Base-by-base conservation (phyloP, 345 rosid species). In the Eutrema heterophyllum region DNA sequence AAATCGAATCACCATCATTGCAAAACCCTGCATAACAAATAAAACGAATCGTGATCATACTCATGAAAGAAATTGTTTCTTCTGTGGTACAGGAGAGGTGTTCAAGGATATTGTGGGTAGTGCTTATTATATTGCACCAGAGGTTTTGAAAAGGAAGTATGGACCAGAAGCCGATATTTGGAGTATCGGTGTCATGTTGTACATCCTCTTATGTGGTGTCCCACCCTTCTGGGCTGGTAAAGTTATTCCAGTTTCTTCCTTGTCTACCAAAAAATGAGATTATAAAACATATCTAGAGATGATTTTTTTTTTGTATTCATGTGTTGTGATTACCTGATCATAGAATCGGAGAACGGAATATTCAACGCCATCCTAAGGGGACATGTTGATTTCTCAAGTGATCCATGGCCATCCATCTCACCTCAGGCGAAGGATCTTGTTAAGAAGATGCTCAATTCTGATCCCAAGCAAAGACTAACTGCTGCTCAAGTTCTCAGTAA, bases 181-280 rank as follows among this genome's bases (percentile, higher is more conserved):
- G 94, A 88, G 92, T 51, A 71, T 85, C 9, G 92, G 97, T 11
- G 89, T 86, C 21, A 85, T 87, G 87, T 79, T 90, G 49, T 88
- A 83, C 55, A 89, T 89, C 68, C 81, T 86, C 44, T 78, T 84
- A 21, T 62, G 77, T 66, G 96, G 93, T 68, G 86, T 86, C 53
- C 96, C 96, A 35, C 91, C 96, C 0, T 88, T 90, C 52, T 86
- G 92, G 95, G 92, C 95, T 56, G 87, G 93, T 83, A 81, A 74
- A 39, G 43, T 45, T 61, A 52, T 39, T 52, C 32, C 10, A 1
- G 30, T 45, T 27, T 38, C 39, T 63, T 33, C 6, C 5, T 26
- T 6, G n/a, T 51, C 57, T 60, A 35, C 45, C 21, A 0, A 21
- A 44, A 46, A 9, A 26, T 2, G n/a, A 27, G 5, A 40, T 29